phyloP scores from a whole-genome alignment of 768 basidiomycete genomes.

The Crucibulum laeve region DNA sequence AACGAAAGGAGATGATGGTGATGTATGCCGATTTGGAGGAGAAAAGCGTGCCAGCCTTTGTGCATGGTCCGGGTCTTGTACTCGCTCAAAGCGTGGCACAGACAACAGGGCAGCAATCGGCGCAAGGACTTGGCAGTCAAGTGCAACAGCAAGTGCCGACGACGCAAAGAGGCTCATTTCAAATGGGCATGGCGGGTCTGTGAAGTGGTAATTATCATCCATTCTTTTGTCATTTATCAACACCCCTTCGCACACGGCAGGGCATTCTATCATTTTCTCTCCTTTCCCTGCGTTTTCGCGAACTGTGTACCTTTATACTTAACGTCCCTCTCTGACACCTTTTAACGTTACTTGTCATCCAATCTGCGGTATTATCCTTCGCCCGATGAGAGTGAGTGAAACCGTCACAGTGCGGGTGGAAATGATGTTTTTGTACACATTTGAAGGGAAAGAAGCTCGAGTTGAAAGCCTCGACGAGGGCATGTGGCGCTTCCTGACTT shows the following conservation, averaged over 20 bases:
- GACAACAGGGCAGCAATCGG: constrained; percentile 12
- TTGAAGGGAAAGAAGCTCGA: too few relatives aligned
- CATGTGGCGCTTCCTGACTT: too few relatives aligned
- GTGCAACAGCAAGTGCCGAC: constrained; percentile 24
- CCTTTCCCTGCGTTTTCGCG: not conserved
- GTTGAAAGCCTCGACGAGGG: too few relatives aligned
- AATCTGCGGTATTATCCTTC: not conserved
- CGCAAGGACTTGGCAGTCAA: constrained; percentile 32
- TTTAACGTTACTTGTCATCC: not conserved
- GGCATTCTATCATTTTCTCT: not conserved
- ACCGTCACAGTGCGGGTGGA: not conserved
- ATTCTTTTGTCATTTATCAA: not conserved
- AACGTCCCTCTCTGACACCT: not conserved
- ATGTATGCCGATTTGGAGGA: constrained; percentile 73
- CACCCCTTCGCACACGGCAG: not conserved
- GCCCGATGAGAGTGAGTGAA: not conserved
- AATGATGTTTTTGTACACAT: too few relatives aligned
- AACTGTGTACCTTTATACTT: not conserved
- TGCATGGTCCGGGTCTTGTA: constrained; percentile 35
- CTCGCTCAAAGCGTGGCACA: constrained; percentile 27
- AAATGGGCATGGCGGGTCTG: constrained; percentile 49
- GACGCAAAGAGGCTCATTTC: constrained; percentile 39
- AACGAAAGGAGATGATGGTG: constrained; percentile 74
- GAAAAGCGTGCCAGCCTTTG: constrained; percentile 62
- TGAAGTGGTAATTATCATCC: constrained; percentile 15